Evolutionary conservation across 2,329 filamentous ascomycete genomes (phyloP).

Genomic region (Penicillium hordei): DNA sequence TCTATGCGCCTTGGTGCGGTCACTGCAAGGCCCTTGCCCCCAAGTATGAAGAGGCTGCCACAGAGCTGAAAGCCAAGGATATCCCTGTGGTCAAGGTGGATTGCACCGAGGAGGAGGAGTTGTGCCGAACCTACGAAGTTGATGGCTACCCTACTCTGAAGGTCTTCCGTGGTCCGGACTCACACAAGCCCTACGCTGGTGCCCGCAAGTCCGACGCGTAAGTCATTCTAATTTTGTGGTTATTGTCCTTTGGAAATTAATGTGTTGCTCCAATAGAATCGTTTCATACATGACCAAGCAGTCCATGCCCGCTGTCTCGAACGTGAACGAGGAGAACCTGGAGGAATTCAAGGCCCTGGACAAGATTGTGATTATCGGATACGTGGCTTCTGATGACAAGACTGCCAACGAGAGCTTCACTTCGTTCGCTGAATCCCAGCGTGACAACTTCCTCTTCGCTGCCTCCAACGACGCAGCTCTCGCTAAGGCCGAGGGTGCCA

Average conservation of each 20-base stretch:
- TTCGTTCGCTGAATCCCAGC: slow-evolving; percentile 68
- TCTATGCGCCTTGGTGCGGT: slow-evolving; percentile 95
- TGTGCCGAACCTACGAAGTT: slow-evolving; percentile 86
- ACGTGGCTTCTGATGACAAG: slow-evolving; percentile 78
- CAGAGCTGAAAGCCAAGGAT: slow-evolving; percentile 50
- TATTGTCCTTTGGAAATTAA: slow-evolving; percentile 9
- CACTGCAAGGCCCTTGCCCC: slow-evolving; percentile 94
- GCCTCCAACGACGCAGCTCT: slow-evolving; percentile 78
- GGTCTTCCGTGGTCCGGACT: slow-evolving; percentile 91
- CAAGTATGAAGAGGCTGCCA: slow-evolving; percentile 52
- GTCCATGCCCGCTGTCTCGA: slow-evolving; percentile 85
- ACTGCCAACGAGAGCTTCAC: slow-evolving; percentile 81
- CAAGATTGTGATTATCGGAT: slow-evolving; percentile 92
- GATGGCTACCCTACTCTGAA: slow-evolving; percentile 99
- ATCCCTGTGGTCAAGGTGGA: slow-evolving; percentile 59
- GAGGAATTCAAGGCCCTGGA: slow-evolving; percentile 98
- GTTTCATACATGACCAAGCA: slow-evolving; percentile 97
- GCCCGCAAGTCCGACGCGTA: slow-evolving; percentile 79
- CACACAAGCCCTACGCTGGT: slow-evolving; percentile 78
- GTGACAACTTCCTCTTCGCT: slow-evolving; percentile 91
- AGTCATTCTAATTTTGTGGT: slow-evolving; percentile 26
- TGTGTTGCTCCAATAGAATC: slow-evolving; percentile 47
- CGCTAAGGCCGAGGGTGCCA: slow-evolving; percentile 86
- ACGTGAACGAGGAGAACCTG: slow-evolving; percentile 75
- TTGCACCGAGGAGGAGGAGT: slow-evolving; percentile 90